Conservation (phyloP, 768 basidiomycete species). For the Neoboletus magnificus region DNA sequence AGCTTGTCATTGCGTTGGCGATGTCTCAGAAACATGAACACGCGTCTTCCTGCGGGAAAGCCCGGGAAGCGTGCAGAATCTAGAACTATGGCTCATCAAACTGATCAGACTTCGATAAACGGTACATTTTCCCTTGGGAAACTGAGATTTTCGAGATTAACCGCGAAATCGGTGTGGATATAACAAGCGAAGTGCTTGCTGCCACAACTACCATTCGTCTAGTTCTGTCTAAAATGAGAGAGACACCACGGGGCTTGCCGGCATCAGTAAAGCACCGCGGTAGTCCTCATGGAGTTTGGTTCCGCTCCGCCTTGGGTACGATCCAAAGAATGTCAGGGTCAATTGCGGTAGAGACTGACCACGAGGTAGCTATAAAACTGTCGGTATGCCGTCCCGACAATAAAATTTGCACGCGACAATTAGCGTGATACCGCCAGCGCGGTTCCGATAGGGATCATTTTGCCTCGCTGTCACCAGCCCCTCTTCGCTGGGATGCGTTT, state of each 20-base stretch:
- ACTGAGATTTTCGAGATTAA: slow-evolving; percentile 25
- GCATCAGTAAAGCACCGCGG: slow-evolving; percentile 1
- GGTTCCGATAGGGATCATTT: slow-evolving; percentile 18
- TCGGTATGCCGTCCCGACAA: slow-evolving; percentile 25
- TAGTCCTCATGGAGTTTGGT: slow-evolving; percentile 3
- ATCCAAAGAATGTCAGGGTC: slow-evolving; percentile 1
- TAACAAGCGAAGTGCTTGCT: not conserved
- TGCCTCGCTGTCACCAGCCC: slow-evolving; percentile 18
- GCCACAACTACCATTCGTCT: not conserved
- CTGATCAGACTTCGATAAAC: slow-evolving; percentile 20
- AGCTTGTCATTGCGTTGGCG: slow-evolving; percentile 5
- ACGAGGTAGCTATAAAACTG: slow-evolving; percentile 7
- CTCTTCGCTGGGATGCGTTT: slow-evolving; percentile 16
- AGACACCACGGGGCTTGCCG: slow-evolving; percentile 4
- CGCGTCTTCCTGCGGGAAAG: slow-evolving; percentile 19
- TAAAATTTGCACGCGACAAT: slow-evolving; percentile 13
- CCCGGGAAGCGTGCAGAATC: slow-evolving; percentile 8
- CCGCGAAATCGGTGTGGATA: slow-evolving; percentile 16
- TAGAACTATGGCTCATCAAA: slow-evolving; percentile 23
- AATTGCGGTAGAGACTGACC: slow-evolving; percentile 6
- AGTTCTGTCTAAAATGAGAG: not conserved
- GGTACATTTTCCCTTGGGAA: slow-evolving; percentile 13
- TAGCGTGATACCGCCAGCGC: slow-evolving; percentile 5
- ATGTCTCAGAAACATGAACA: slow-evolving; percentile 15
- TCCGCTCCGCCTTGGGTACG: slow-evolving; percentile 11